These are phyloP conservation scores for Geotrichum klebahnii DNA, from an alignment of 1,139 yeast species.

Conservation along the genomic window DNA sequence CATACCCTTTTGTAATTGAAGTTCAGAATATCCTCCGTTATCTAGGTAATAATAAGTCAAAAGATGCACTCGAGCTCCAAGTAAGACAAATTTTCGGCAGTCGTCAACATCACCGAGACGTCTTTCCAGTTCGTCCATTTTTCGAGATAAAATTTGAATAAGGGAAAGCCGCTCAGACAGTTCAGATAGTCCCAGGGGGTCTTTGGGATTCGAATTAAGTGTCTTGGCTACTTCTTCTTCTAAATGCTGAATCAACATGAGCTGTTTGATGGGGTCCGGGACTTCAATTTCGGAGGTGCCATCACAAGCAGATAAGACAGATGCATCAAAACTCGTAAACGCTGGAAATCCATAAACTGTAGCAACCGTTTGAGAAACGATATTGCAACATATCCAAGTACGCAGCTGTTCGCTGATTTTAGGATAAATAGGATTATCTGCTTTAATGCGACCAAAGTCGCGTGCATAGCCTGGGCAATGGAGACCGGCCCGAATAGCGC, in stretches of 20 bases:
- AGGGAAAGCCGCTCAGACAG: constrained; percentile 69
- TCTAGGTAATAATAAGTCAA: constrained; percentile 79
- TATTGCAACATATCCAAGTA: constrained; percentile 89
- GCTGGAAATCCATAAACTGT: constrained; percentile 93
- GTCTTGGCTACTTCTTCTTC: constrained; percentile 83
- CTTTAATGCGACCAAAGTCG: constrained; percentile 47
- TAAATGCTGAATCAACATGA: constrained; percentile 77
- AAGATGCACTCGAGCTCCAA: constrained; percentile 72
- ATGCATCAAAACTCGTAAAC: constrained; percentile 77
- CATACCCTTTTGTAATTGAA: constrained; percentile 70
- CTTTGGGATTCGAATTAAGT: constrained; percentile 65
- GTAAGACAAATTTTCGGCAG: constrained; percentile 60
- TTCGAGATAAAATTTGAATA: constrained; percentile 61
- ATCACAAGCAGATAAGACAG: constrained; percentile 54
- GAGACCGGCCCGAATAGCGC: constrained; percentile 84
- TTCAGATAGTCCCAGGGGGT: constrained; percentile 59
- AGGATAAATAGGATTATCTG: constrained; percentile 34
- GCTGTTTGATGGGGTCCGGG: constrained; percentile 60
- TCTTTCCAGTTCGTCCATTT: constrained; percentile 70
- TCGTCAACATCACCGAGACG: constrained; percentile 51
- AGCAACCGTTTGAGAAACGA: constrained; percentile 84
- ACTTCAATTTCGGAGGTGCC: constrained; percentile 45
- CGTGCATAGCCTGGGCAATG: constrained; percentile 67
- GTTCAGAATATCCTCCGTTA: constrained; percentile 45
- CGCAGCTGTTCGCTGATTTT: constrained; percentile 72